Evolutionary conservation across 2,329 filamentous ascomycete genomes (phyloP).

Genomic region (Arthrobotrys sphaeroides): DNA sequence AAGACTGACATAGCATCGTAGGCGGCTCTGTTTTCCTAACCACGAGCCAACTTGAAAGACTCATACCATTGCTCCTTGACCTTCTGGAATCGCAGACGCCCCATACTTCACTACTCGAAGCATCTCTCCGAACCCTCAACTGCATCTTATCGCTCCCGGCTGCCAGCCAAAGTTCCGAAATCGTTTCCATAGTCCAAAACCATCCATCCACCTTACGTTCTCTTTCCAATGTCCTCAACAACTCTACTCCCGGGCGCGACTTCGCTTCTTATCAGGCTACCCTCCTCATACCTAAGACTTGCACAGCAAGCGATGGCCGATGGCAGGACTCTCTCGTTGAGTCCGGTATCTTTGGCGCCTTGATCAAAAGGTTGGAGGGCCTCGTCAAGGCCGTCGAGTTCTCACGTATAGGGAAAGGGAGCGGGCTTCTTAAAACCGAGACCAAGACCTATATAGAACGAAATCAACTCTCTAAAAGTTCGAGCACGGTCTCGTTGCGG

Average conservation of each 20-base stretch:
- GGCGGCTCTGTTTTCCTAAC: conserved; percentile 80
- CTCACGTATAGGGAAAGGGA: conserved; percentile 22
- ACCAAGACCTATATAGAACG: conserved; percentile 69
- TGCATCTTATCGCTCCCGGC: conserved; percentile 59
- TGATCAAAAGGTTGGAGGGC: conserved; percentile 77
- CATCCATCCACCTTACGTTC: conserved; percentile 35
- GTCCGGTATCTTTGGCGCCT: conserved; percentile 77
- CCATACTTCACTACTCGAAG: conserved; percentile 73
- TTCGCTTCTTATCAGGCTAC: conserved; percentile 73
- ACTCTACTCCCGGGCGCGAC: conserved; percentile 68
- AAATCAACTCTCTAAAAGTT: conserved; percentile 59
- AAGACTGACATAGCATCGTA: conserved; percentile 61
- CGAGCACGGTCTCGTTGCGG: conserved; percentile 63
- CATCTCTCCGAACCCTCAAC: conserved; percentile 77
- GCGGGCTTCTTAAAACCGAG: conserved; percentile 33
- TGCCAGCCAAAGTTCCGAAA: conserved; percentile 10
- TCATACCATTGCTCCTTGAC: conserved; percentile 71
- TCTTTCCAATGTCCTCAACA: conserved; percentile 64
- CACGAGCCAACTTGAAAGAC: conserved; percentile 17
- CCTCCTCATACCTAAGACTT: conserved; percentile 63
- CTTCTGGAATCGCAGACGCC: conserved; percentile 74
- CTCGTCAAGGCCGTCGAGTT: conserved; percentile 69
- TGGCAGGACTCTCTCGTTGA: conserved; percentile 74
- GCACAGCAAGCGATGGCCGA: conserved; percentile 45
- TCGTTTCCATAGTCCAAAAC: conserved; percentile 33